Conservation (phyloP, 2,329 filamentous ascomycete genomes). For the Pseudogymnoascus sp. region DNA sequence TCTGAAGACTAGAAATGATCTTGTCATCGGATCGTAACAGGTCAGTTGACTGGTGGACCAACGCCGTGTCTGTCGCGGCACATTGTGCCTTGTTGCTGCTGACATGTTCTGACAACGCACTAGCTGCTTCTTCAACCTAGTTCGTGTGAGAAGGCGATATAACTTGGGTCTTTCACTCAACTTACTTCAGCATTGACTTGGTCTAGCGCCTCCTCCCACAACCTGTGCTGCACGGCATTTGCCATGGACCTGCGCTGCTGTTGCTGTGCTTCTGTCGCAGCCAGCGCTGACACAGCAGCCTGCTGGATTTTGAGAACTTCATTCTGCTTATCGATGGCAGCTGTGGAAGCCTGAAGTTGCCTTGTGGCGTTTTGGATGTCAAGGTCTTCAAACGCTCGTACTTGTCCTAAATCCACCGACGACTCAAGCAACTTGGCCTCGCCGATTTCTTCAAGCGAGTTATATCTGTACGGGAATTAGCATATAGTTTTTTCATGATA, state of each 20-base stretch:
- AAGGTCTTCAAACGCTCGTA: conserved; percentile 46
- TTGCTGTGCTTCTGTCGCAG: conserved; percentile 34
- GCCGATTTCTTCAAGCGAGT: conserved; percentile 39
- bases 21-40: conserved; percentile 55
- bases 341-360: conserved; percentile 56
- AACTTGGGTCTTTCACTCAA: background rate
- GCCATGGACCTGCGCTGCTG: conserved; percentile 29
- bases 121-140: conserved; percentile 41
- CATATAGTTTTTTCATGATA: background rate
- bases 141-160: conserved; percentile 7
- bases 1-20: conserved; percentile 55
- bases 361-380: conserved; percentile 54
- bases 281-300: conserved; percentile 46
- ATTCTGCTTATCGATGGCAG: conserved; percentile 54
- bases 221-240: conserved; percentile 30
- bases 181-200: conserved; percentile 36
- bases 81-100: conserved; percentile 44
- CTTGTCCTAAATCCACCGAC: conserved; percentile 36
- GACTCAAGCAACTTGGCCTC: conserved; percentile 38
- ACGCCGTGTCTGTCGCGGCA: conserved; percentile 34
- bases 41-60: conserved; percentile 41
- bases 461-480: conserved; percentile 35
- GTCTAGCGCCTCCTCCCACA: conserved; percentile 33
- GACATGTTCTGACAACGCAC: conserved; percentile 37
- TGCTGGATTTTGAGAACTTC: conserved; percentile 53